phyloP scores from a whole-genome alignment of 768 basidiomycete species.

The Agaricus blazei region DNA sequence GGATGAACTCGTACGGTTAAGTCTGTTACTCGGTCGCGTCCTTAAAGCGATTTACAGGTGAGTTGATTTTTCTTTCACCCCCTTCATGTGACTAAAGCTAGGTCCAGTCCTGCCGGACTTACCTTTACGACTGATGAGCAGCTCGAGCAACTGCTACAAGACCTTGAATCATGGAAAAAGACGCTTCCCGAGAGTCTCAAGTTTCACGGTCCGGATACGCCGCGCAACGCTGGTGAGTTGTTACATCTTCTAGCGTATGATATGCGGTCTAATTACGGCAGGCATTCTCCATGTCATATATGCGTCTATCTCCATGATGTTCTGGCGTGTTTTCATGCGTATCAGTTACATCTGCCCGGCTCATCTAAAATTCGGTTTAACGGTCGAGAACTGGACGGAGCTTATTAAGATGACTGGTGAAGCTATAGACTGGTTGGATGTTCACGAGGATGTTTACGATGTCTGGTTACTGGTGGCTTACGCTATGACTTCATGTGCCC shows the following conservation, averaged over 20 bases:
- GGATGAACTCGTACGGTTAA: conserved; percentile 88
- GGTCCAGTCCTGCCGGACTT: conserved; percentile 75
- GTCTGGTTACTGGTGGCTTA: conserved; percentile 86
- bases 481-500: conserved; percentile 80
- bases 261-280: conserved; percentile 19
- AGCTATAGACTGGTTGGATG: conserved; percentile 86
- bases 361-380: conserved; percentile 83
- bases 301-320: conserved; percentile 90
- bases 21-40: conserved; percentile 86
- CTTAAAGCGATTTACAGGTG: conserved; percentile 92
- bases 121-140: conserved; percentile 80
- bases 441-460: conserved; percentile 77
- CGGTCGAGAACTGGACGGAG: conserved; percentile 73
- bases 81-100: not conserved
- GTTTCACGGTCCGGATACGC: conserved; percentile 67
- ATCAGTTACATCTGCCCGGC: conserved; percentile 90
- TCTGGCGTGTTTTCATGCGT: conserved; percentile 98
- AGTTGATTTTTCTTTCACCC: conserved; percentile 9
- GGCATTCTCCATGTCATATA: conserved; percentile 87
- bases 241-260: not conserved
- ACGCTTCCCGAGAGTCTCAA: conserved; percentile 73
- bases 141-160: conserved; percentile 55
- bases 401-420: conserved; percentile 73
- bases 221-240: conserved; percentile 60
- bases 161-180: conserved; percentile 73